These are phyloP conservation scores for Fusarium gaditjirri DNA, from an alignment of 2,329 filamentous ascomycete genomes.

Conservation along the genomic window DNA sequence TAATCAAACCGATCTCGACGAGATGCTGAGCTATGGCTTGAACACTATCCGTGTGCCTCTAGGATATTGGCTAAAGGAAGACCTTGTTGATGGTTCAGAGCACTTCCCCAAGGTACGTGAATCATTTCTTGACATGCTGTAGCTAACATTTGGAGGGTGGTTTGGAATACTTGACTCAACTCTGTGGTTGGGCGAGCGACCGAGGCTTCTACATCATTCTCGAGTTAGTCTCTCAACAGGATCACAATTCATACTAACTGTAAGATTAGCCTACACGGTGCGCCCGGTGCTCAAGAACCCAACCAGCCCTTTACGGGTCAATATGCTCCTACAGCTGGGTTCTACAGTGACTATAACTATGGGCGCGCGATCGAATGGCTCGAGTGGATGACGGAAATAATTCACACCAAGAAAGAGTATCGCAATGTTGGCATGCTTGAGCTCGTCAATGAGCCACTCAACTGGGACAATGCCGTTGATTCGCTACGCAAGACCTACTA, in stretches of 20 bases:
- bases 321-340: constrained; percentile 52
- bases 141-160: constrained; percentile 46
- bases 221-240: constrained; percentile 44
- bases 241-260: not conserved
- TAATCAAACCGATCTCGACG: constrained; percentile 58
- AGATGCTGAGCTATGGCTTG: constrained; percentile 61
- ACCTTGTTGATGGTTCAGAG: constrained; percentile 60
- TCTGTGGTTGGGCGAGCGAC: constrained; percentile 60
- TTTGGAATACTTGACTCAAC: constrained; percentile 56
- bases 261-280: constrained; percentile 55
- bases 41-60: constrained; percentile 66
- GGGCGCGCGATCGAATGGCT: constrained; percentile 65
- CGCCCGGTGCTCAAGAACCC: constrained; percentile 59
- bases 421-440: constrained; percentile 68
- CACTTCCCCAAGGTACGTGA: constrained; percentile 56
- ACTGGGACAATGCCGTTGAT: constrained; percentile 31
- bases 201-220: constrained; percentile 64
- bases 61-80: constrained; percentile 66
- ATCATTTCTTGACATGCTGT: not conserved
- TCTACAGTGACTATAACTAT: constrained; percentile 68
- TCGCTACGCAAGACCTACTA: constrained; percentile 38
- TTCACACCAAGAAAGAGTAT: constrained; percentile 60
- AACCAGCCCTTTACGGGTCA: constrained; percentile 60
- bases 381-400: constrained; percentile 63
- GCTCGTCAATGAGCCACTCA: constrained; percentile 50